Evolutionary conservation across 768 basidiomycete species (phyloP).

Genomic region (Strobilomyces echinocephalus): DNA sequence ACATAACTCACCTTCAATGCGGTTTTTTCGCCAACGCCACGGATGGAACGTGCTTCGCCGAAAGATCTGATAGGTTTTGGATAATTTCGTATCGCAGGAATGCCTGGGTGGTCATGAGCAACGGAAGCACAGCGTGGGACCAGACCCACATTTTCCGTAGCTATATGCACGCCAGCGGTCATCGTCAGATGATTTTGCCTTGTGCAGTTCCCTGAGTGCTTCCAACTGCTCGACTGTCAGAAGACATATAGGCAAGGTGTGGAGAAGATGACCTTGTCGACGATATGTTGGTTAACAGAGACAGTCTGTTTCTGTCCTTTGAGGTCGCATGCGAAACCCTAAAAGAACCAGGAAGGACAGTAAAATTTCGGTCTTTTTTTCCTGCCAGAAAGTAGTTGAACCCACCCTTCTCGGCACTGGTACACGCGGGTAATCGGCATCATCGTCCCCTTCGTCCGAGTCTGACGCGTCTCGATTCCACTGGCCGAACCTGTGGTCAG

Average conservation of each 20-base stretch:
- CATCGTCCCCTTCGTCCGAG: conserved; percentile 30
- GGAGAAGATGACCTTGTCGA: conserved; percentile 53
- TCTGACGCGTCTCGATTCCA: conserved; percentile 34
- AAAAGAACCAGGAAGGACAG: not conserved
- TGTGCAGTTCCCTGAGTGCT: conserved; percentile 63
- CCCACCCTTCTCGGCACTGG: conserved; percentile 30
- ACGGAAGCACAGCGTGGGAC: not conserved
- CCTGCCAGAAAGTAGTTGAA: not conserved
- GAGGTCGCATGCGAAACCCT: conserved; percentile 69
- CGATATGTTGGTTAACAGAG: conserved; percentile 66
- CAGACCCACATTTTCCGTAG: conserved; percentile 58
- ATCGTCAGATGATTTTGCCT: conserved; percentile 52
- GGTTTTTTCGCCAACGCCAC: conserved; percentile 69
- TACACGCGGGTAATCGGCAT: conserved; percentile 12
- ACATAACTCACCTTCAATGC: conserved; percentile 55
- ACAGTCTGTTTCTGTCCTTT: conserved; percentile 32
- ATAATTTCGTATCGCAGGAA: conserved; percentile 52
- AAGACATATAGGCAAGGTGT: not conserved
- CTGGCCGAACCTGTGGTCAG: conserved; percentile 10
- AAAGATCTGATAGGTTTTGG: conserved; percentile 54
- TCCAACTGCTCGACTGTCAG: conserved; percentile 43
- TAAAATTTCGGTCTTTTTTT: not conserved
- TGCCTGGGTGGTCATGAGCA: conserved; percentile 38
- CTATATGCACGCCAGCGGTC: conserved; percentile 64
- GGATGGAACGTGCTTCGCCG: conserved; percentile 55